Evolutionary conservation across 2,329 filamentous ascomycete genomes (phyloP).

Genomic region (Hypoxylon sp.): DNA sequence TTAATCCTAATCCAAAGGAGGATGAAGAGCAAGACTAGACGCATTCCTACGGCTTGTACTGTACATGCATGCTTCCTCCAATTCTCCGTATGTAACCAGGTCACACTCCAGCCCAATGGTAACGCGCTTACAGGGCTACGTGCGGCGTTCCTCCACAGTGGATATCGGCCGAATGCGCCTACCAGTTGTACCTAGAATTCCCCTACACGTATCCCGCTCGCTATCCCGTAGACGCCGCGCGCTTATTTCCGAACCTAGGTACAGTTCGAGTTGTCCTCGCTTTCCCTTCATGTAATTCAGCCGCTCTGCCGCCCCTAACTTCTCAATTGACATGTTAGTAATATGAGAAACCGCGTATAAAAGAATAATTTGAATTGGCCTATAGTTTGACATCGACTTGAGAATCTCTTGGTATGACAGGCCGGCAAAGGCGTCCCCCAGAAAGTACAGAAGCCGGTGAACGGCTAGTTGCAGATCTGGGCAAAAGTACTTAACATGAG

Average conservation of each 20-base stretch:
- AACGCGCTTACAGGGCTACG: neutral
- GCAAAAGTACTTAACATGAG: too few species aligned
- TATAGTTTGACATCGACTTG: too few species aligned
- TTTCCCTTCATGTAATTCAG: neutral
- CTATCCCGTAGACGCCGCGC: constrained; percentile 11
- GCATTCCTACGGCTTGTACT: constrained; percentile 12
- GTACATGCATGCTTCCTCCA: constrained; percentile 10
- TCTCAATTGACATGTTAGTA: neutral
- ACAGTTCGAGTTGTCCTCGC: neutral
- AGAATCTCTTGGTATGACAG: neutral
- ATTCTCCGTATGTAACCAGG: neutral
- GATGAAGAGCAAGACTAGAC: neutral
- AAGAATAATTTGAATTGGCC: neutral
- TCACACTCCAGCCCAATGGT: constrained; percentile 2
- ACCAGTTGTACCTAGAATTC: too few species aligned
- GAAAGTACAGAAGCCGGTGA: too few species aligned
- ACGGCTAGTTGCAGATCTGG: too few species aligned
- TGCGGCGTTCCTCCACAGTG: constrained; percentile 7
- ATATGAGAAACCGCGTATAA: neutral
- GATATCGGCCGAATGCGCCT: constrained; percentile 10
- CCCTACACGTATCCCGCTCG: too few species aligned
- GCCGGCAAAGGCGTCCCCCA: too few species aligned
- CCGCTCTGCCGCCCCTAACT: neutral
- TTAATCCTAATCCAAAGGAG: neutral
- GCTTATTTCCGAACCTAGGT: constrained; percentile 9